Conservation (phyloP, 345 rosid genomes). For the Boechera stricta region DNA sequence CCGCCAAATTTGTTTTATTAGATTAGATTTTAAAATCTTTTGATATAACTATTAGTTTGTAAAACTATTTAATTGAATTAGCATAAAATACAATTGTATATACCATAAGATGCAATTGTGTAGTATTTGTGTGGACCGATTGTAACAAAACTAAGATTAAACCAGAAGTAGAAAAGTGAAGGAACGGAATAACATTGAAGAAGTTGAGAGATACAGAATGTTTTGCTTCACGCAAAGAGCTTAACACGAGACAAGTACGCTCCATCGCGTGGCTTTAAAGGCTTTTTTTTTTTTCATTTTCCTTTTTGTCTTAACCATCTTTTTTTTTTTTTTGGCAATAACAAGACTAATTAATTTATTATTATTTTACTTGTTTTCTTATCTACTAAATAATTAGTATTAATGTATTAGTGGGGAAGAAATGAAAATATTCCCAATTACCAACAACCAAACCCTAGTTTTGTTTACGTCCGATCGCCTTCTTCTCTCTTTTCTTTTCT, state of each 20-base stretch:
- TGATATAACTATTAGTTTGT: background rate
- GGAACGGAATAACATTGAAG: conserved; percentile 18
- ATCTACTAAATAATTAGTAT: background rate
- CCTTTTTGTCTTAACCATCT: conserved; percentile 29
- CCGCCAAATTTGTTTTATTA: background rate
- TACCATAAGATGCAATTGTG: background rate
- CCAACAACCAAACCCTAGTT: conserved; percentile 46
- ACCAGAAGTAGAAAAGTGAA: conserved; percentile 30
- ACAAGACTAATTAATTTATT: conserved; percentile 16
- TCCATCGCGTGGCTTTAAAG: conserved; percentile 87
- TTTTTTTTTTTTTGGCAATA: conserved; percentile 10
- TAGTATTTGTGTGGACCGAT: background rate
- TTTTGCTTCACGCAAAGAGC: conserved; percentile 99
- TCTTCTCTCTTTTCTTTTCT: conserved; percentile 30
- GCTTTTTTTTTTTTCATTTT: background rate
- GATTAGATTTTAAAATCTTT: background rate
- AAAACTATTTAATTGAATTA: background rate
- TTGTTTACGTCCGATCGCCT: conserved; percentile 37
- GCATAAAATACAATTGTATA: background rate
- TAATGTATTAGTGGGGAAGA: conserved; percentile 6
- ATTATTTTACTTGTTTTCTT: conserved; percentile 4
- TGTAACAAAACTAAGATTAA: background rate
- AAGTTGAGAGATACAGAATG: conserved; percentile 63
- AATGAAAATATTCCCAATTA: conserved; percentile 25
- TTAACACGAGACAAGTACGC: conserved; percentile 67